Conservation (phyloP, 2,329 filamentous ascomycete species). For the Fusarium miscanthi region DNA sequence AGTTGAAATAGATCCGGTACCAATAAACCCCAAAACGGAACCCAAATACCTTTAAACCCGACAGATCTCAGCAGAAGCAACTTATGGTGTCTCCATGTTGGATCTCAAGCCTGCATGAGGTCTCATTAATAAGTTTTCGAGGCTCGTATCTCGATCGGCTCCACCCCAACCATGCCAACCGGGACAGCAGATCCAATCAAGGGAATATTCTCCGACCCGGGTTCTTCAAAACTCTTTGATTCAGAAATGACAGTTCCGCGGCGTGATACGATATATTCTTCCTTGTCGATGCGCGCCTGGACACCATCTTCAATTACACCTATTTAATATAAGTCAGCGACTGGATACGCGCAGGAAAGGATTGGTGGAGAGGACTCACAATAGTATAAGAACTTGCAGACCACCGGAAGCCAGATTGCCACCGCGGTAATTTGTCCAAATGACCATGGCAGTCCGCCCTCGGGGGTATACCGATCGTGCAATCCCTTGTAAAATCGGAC, state of each 20-base stretch:
- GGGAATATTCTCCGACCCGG: no score
- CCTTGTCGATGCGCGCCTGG: background rate
- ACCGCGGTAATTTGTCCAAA: background rate
- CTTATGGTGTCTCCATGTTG: no score
- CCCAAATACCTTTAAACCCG: no score
- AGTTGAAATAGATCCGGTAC: no score
- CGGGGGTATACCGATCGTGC: background rate
- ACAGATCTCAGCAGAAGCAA: no score
- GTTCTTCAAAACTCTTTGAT: no score
- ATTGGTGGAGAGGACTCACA: rapidly evolving
- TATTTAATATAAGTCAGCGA: background rate
- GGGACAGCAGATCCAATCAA: no score
- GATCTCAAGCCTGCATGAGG: no score
- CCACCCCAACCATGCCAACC: no score
- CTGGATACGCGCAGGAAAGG: rapidly evolving
- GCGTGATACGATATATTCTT: background rate
- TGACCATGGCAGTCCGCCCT: background rate
- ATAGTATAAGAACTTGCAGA: background rate
- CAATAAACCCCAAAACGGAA: no score
- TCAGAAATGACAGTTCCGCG: background rate
- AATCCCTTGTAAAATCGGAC: background rate
- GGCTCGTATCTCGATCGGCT: no score
- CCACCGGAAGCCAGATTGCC: background rate
- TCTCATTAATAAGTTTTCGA: no score
- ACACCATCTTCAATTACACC: background rate